Evolutionary conservation across 805 yeast genomes (phyloP), one percentile per base, ranked within the genome.

Genomic region (Metschnikowia corniflorae): DNA sequence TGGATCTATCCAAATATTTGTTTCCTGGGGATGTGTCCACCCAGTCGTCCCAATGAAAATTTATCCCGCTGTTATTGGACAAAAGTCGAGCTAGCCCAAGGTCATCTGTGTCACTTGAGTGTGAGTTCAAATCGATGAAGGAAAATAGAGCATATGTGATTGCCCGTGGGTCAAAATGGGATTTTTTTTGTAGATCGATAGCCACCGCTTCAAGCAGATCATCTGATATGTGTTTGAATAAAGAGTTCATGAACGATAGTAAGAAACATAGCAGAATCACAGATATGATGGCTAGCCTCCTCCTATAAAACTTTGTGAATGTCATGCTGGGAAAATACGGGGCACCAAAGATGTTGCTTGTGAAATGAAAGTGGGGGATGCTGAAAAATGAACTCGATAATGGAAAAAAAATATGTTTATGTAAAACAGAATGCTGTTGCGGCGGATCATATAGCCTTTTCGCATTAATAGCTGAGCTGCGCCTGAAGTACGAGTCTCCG

Each of bases 41-140:
- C 64, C 67, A 63, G 42, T 64, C 67, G 40, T 64, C 70, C 70
- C 70, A 64, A 46, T 64, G 70, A 47, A 63, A 63, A 39, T 38
- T 39, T n/a, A 62, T 46, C 14, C 63, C 64, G 14, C 47, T 47
- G 21, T 27, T 22, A 15, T 31, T 29, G 15, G 33, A 29, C 13
- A 44, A 23, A 28, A 37, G 42, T 10, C 42, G 8, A 26, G 20
- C 31, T 5, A 35, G 12, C 27, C 13, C 34, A 21, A 21, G 24
- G 31, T 21, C 35, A n/a, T 26, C 26, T 6, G 23, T 16, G 7
- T 20, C 7, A 8, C 31, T 21, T 8, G 26, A 20, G 15, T 22
- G n/a, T 3, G 23, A 23, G 26, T 17, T 33, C n/a, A 40, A 35
- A 20, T 32, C 39, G 26, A 43, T 35, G 36, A 32, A 43, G n/a